Evolutionary conservation across 2,329 filamentous ascomycete species (phyloP), one percentile per base, ranked within the genome.

Genomic region (Penicillium oxalicum): DNA sequence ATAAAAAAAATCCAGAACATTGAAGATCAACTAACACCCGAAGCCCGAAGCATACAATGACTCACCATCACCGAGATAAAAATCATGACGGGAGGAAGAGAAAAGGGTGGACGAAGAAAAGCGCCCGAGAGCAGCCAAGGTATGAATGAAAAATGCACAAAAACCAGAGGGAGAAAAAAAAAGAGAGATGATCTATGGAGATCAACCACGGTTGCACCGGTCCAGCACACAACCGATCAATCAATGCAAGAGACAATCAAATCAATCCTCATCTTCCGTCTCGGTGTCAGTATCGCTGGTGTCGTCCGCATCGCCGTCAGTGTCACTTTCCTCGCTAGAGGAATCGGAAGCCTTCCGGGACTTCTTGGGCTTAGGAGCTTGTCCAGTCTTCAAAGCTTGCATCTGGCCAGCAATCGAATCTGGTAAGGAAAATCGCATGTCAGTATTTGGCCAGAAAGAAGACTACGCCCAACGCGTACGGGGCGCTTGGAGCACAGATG

Each of bases 341-440:
- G 86, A 80, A 40, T 73, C 69, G 26, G 64, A 70, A 49, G 69
- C 66, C 59, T 71, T 74, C 64, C 75, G 79, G 65, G 76, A 76
- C 66, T 77, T 81, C 60, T 81, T 78, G 5, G 43, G 43, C 74
- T 82, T 83, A 39, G 74, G 71, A 35, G 74, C 63, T 35, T 79
- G 74, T 32, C 72, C 86, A 9, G 84, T 85, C 75, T 93, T 94
- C 52, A 95, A 81, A 9, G 86, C 86, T 54, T 84, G 84, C 88
- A 95, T 93, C 71, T 95, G 88, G 52, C 90, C 90, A 42, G 90
- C 91, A 58, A 96, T 77, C 2, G 89, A 90, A 71, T 95, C 89
- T 94, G 56, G 45, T 2, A 18, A 28, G 28, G 7, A 39, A 44
- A 45, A 25, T 24, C 18, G 34, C 25, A n/a, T 40, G 24, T 40